phyloP scores from a whole-genome alignment of 148 eudicot species.

The Selenicereus undatus region DNA sequence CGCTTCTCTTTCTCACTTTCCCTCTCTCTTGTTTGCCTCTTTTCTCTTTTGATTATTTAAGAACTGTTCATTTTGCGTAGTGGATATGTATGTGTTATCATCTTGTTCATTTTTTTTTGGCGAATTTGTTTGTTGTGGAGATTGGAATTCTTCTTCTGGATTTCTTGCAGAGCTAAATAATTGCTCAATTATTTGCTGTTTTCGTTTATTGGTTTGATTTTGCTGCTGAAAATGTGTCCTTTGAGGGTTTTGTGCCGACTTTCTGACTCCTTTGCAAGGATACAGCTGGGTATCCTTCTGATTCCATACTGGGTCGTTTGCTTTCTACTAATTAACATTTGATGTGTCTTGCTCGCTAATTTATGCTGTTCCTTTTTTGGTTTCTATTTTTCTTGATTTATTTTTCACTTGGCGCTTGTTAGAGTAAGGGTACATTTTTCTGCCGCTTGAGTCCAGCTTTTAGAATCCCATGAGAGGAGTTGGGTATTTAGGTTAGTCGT shows the following conservation, averaged over 20 bases:
- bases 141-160: neutral
- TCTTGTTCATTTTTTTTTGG: neutral
- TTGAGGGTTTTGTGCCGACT: neutral
- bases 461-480: neutral
- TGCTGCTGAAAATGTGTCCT: neutral
- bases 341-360: neutral
- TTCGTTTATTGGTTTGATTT: slow-evolving; percentile 1
- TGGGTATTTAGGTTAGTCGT: neutral
- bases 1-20: neutral
- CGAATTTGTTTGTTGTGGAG: neutral
- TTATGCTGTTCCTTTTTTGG: neutral
- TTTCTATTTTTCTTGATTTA: neutral
- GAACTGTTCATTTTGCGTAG: neutral
- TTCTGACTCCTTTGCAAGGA: too few species aligned
- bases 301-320: neutral
- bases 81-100: neutral
- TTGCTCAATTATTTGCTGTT: slow-evolving; percentile 1
- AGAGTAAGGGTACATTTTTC: neutral
- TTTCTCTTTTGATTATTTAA: neutral
- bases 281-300: neutral
- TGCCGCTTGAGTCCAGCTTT: neutral
- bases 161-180: neutral
- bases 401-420: neutral
- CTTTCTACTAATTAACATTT: neutral
- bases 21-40: neutral